These are phyloP conservation scores for Niebla homalea DNA, from an alignment of 495 filamentous ascomycete species.

Conservation along the genomic window DNA sequence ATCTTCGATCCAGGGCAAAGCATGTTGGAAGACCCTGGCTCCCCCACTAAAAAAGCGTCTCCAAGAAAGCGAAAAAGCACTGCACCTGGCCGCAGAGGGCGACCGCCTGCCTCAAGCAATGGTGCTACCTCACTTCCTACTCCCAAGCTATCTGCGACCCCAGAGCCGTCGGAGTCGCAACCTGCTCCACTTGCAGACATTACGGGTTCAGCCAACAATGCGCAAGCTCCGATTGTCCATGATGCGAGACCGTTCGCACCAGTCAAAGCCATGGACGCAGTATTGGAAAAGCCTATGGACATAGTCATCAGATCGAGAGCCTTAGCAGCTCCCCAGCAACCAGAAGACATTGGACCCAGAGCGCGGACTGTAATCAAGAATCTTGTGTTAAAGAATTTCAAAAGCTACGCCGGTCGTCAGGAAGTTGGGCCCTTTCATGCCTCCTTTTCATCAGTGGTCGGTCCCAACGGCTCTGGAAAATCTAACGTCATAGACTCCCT, in stretches of 20 bases:
- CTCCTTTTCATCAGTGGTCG: conserved; percentile 97
- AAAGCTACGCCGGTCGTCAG: conserved; percentile 91
- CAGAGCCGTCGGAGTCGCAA: conserved; percentile 41
- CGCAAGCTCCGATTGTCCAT: conserved; percentile 30
- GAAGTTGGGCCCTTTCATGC: conserved; percentile 93
- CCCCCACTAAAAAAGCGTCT: conserved; percentile 49
- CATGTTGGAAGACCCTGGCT: conserved; percentile 40
- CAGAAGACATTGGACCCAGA: conserved; percentile 61
- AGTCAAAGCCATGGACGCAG: conserved; percentile 57
- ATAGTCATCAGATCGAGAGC: conserved; percentile 81
- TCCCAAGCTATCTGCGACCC: conserved; percentile 40
- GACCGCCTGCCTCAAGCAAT: conserved; percentile 29
- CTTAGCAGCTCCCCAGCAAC: conserved; percentile 46
- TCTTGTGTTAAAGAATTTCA: conserved; percentile 86
- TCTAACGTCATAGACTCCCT: conserved; percentile 98
- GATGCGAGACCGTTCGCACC: conserved; percentile 41
- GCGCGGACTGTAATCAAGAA: conserved; percentile 82
- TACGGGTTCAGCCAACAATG: conserved; percentile 57
- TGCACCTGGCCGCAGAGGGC: conserved; percentile 40
- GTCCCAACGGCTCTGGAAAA: conserved; percentile 95
- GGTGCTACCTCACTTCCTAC: conserved; percentile 39
- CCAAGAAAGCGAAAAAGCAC: conserved; percentile 60
- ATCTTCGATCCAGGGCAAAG: conserved; percentile 45
- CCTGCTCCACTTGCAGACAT: conserved; percentile 65
- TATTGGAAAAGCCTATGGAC: conserved; percentile 83